Conservation (phyloP, 768 basidiomycete species). For the Boletus sensibilis region DNA sequence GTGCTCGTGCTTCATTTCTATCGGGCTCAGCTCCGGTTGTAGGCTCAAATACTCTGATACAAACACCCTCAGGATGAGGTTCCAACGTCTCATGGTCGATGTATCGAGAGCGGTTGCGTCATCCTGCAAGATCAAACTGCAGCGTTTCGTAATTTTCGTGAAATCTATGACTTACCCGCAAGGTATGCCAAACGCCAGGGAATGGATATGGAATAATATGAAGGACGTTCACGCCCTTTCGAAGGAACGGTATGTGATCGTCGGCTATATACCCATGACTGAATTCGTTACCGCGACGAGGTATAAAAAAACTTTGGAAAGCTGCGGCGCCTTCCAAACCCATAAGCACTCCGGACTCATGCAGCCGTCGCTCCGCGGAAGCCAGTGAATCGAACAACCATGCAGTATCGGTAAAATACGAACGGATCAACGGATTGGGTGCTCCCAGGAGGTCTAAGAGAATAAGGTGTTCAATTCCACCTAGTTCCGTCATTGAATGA, state of each 20-base stretch:
- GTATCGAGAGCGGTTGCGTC: slow-evolving; percentile 84
- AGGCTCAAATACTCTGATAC: slow-evolving; percentile 86
- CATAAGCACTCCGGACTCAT: slow-evolving; percentile 59
- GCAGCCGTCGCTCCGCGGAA: slow-evolving; percentile 70
- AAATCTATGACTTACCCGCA: slow-evolving; percentile 48
- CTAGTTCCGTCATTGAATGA: slow-evolving; percentile 59
- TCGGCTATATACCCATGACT: slow-evolving; percentile 73
- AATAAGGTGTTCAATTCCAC: slow-evolving; percentile 85
- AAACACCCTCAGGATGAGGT: slow-evolving; percentile 82
- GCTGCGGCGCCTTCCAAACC: slow-evolving; percentile 40
- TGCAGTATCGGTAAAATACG: slow-evolving; percentile 83
- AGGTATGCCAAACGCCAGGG: slow-evolving; percentile 85
- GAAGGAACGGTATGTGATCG: slow-evolving; percentile 91
- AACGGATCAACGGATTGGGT: slow-evolving; percentile 67
- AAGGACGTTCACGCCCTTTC: slow-evolving; percentile 78
- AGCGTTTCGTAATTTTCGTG: not conserved
- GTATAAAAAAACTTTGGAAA: slow-evolving; percentile 68
- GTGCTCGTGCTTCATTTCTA: slow-evolving; percentile 21
- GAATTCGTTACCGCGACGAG: slow-evolving; percentile 39
- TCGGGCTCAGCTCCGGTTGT: slow-evolving; percentile 44
- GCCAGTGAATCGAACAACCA: slow-evolving; percentile 87
- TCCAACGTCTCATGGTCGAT: slow-evolving; percentile 87
- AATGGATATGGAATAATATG: slow-evolving; percentile 91
- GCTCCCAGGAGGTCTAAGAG: slow-evolving; percentile 92
- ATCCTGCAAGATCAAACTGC: slow-evolving; percentile 53